Evolutionary conservation across 2,329 filamentous ascomycete genomes (phyloP), one percentile per base, ranked within the genome.

Genomic region (Trichoderma polysporum): DNA sequence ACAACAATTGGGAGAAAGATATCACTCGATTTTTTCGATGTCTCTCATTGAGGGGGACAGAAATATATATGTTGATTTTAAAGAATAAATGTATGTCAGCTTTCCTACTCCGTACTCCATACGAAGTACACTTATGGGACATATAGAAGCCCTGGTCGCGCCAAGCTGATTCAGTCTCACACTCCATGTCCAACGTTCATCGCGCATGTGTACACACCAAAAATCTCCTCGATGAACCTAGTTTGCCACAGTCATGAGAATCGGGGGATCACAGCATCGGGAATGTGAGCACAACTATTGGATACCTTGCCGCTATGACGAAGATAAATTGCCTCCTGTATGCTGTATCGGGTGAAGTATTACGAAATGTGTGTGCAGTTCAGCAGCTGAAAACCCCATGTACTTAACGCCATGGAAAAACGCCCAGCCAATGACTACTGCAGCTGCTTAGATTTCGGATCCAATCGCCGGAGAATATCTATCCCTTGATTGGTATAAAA

Each of bases 401-500:
- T 33, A n/a, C n/a, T 39, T n/a, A 22, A 33, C 37, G 29, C 19
- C 58, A 50, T 50, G 29, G n/a, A 53, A 31, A 35, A 50, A 19
- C 29, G 58, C 58, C 50, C 35, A 63, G 25, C 29, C 60, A 64
- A 56, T 47, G 49, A 25, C 50, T 19, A 22, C n/a, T 47, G 50
- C 60, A 22, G 37, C 22, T 19, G 25, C 19, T 37, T n/a, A 27
- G 13, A 25, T 54, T 13, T 13, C 35, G 19, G n/a, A 15, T 33
- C 25, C 19, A 3, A 10, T 39, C 25, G 13, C 10, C 7, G 12
- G 6, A 29, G 2, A 9, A 31, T 35, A 41, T 41, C 27, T 41
- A 4, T 22, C 10, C 53, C 3, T 17, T 39, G 9, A 56, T 39
- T 56, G 31, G 53, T 25, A n/a, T 39, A 17, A 27, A 10, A 6